Base-by-base conservation (phyloP, 2,329 filamentous ascomycete genomes). In the Colletotrichum trifolii region DNA sequence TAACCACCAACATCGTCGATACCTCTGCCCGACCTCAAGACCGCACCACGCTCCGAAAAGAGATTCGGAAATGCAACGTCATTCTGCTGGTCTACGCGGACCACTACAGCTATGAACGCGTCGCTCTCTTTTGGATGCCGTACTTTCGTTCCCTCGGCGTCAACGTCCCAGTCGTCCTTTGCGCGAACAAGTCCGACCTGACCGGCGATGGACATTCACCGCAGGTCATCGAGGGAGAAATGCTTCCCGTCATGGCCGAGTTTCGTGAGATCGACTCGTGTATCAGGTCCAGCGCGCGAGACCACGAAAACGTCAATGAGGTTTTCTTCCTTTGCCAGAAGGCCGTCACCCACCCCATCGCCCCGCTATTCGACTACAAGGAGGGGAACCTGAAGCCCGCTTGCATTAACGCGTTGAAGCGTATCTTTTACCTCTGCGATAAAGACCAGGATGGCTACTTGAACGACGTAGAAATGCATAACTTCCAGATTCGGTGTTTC, bases 191-290 rank as follows among this genome's bases (percentile, higher is more conserved):
- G 78, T 93, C 93, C n/a, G 96, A 99, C 73, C 83, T 97, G 58
- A 87, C 89, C 3, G 87, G 86, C 3, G 90, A 91, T 71, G 90
- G 88, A 46, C 91, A 85, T 64, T 93, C 93, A 8, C 86, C 93
- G 0, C 93, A 97, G 75, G 91, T 97, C 8, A 88, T 97, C 49
- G 92, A 97, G 73, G 96, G 98, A 76, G 96, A 99, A 81, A 97
- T 99, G 93, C 84, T 98, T 38, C 96, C 96, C 1, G 90, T 99
- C 69, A 97, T 99, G 96, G 91, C 92, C 67, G 96, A 99, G 79
- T 99, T 98, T 80, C 95, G 97, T 75, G 96, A 98, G 78, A 97
- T 99, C 69, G 96, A 99, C 76, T 97, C 94, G 0, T 99, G 96
- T 78, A 98, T 99, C 74, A 88, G 96, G 60, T 94, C 94, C 8